Base-by-base conservation (phyloP, 768 basidiomycete genomes). In the Fomitopsis pulvina region DNA sequence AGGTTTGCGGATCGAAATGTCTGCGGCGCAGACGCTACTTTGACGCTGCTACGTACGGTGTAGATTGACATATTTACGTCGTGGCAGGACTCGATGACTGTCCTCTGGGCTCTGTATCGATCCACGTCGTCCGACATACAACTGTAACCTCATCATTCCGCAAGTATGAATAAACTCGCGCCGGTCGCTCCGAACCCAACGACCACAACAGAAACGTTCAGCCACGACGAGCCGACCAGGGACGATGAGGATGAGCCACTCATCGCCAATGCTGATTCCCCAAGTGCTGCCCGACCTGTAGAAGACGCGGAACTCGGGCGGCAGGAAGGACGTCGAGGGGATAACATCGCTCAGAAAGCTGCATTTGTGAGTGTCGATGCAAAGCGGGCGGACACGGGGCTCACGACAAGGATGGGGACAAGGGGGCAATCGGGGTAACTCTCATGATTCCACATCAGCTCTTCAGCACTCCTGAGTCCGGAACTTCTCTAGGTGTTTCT, bases 251-350 rank as follows among this genome's bases (percentile, higher is more conserved):
- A 54, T 45, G 48, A 50, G 20, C 57, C 51, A 10, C 44, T 56
- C 21, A 37, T 24, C n/a, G 38, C 40, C 20, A 50, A 55, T 14
- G 18, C 47, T 3, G 52, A 52, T 16, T 12, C 14, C 14, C 6
- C 34, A 16, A 18, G 14, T 16, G 34, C 14, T 16, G 14, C 34
- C 14, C 34, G 4, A 16, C 4, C 14, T 18, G 14, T 37, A 6
- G 34, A 6, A 14, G 34, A 37, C 18, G 5, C 34, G 2, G 51
- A 58, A 37, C 45, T 52, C 20, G 20, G 57, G 21, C 76, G 59
- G 41, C 58, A 58, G 29, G 75, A 79, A 53, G 63, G 61, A 0
- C 66, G 76, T 28, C 24, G 41, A 21, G 69, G 73, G 0, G 77
- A 79, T 51, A 37, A 26, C 1, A 21, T 62, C 9, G 73, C 75